A percentile compares a stretch with the other conserved stretches of the same genome.
phyloP scores from a whole-genome alignment of 208 protist genomes.

The Tritrichomonas musculus region DNA sequence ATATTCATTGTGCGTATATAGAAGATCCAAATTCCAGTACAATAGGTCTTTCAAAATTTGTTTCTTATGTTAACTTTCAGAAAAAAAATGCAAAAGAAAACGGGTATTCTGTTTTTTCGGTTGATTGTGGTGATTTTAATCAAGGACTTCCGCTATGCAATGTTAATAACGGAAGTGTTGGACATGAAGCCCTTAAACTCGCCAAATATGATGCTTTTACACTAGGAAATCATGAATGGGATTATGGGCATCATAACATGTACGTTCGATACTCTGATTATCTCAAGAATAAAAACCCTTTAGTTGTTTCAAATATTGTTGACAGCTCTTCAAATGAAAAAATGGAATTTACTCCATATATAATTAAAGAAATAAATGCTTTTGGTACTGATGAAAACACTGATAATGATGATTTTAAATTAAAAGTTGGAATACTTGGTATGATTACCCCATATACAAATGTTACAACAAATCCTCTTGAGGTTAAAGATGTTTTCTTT shows the following conservation, averaged over 20 bases:
- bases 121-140: background rate
- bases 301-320: background rate
- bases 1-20: background rate
- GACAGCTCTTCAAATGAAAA: background rate
- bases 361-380: background rate
- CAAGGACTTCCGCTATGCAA: background rate
- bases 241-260: background rate
- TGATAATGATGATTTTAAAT: too few species aligned
- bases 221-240: background rate
- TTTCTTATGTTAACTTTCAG: background rate
- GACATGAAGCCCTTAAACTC: background rate
- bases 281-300: background rate
- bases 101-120: background rate
- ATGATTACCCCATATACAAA: background rate
- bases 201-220: background rate
- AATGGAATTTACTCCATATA: background rate
- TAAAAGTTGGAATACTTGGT: background rate
- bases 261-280: background rate
- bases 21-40: background rate
- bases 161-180: background rate
- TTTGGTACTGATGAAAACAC: too few species aligned
- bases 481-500: background rate
- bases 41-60: background rate
- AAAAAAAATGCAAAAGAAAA: background rate
- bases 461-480: background rate